Evolutionary conservation across 208 protist species (phyloP), one percentile per base, ranked within the genome.

Genomic region (Crithidia sp.): DNA sequence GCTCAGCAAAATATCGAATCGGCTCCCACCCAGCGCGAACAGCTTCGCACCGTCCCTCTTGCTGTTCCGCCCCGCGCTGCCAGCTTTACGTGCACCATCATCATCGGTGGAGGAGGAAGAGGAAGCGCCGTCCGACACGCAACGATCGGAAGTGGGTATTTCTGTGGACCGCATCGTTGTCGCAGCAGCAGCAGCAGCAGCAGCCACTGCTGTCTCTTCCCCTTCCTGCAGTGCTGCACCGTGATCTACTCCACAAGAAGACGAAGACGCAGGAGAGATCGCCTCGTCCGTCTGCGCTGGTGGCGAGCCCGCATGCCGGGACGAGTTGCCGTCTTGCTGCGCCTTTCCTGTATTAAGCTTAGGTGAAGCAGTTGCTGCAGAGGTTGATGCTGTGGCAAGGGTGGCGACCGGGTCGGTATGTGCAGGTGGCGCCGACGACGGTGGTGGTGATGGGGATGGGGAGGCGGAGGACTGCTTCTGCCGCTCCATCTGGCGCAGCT

Each of bases 1-100:
- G 45, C 66, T 62, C 62, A 88, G 57, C 7, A 89, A 79, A 66
- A 92, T 82, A 65, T 92, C 84, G 71, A 92, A 92, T 43, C 87
- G 73, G 49, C 76, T 92, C 13, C 77, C 77, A 13, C 73, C 84
- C 47, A 63, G 39, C 2, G 41, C 12, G 57, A 74, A 79, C 6
- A 79, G 47, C 8, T 28, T 37, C 19, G 54, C 19, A n/a, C 8
- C 9, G 61, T 50, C 49, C 28, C 44, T 47, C 39, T 19, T 57
- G 5, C 10, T 49, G 37, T 54, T 7, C 12, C 60, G 54, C 43
- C 44, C 5, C 12, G 50, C 50, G 14, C 16, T 7, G 50, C 6
- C 16, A 14, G 6, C 50, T 17, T 17, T 7, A 2, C 9, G 9
- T 14, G 45, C 45, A 0, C 45, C 45, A 49, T 13, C 45, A 0